phyloP scores from a whole-genome alignment of 495 filamentous ascomycete genomes.

The Xylaria telfairii region DNA sequence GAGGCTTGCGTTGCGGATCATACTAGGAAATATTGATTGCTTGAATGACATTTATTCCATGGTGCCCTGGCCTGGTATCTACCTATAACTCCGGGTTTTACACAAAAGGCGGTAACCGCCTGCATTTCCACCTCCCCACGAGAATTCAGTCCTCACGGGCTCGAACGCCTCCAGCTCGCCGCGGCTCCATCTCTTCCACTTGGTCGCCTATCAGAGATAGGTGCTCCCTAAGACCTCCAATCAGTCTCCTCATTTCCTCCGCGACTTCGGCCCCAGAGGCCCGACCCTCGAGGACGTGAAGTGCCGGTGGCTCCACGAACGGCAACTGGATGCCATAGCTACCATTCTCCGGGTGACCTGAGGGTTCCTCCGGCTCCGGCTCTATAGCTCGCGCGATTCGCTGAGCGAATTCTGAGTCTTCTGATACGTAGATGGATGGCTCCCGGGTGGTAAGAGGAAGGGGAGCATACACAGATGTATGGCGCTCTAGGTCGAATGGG shows the following conservation, averaged over 20 bases:
- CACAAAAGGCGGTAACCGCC: neutral
- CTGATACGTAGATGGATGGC: constrained; percentile 59
- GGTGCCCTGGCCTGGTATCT: constrained; percentile 19
- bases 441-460: constrained; percentile 45
- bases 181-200: constrained; percentile 37
- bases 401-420: constrained; percentile 49
- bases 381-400: constrained; percentile 16
- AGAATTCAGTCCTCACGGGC: constrained; percentile 15
- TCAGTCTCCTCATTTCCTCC: constrained; percentile 60
- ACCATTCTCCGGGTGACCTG: constrained; percentile 8
- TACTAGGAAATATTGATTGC: neutral
- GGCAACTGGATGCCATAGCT: constrained; percentile 37
- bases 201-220: constrained; percentile 41
- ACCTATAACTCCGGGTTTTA: constrained; percentile 21
- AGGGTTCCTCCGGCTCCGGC: constrained; percentile 28
- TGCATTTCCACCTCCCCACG: neutral
- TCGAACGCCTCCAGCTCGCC: constrained; percentile 20
- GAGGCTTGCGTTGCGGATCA: neutral
- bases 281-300: constrained; percentile 58
- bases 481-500: constrained; percentile 62
- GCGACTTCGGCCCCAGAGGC: constrained; percentile 56
- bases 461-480: constrained; percentile 56
- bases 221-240: constrained; percentile 57
- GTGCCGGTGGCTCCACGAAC: constrained; percentile 50
- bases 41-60: constrained; percentile 21